Conservation (phyloP, 345 rosid species). For the Euphorbia lathyris region DNA sequence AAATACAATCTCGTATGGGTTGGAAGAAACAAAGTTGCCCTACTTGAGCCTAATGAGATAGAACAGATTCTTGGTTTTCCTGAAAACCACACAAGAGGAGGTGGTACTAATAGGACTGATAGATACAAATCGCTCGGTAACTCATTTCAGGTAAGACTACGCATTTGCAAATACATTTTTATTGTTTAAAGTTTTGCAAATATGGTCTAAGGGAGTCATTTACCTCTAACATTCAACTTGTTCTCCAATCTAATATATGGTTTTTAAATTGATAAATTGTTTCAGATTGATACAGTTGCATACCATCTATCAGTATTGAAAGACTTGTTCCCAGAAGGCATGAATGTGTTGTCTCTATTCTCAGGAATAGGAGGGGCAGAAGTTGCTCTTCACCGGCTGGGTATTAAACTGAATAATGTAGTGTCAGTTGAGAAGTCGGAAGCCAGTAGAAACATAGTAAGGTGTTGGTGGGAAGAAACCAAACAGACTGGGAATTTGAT, state of each 20-base stretch:
- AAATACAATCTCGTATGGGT: constrained; percentile 96
- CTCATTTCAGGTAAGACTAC: constrained; percentile 79
- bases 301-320: constrained; percentile 63
- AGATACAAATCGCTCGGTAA: constrained; percentile 86
- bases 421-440: constrained; percentile 75
- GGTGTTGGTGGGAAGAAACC: constrained; percentile 88
- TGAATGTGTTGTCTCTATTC: constrained; percentile 83
- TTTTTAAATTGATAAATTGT: too few species aligned
- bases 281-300: constrained; percentile 95
- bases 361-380: constrained; percentile 97
- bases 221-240: too few species aligned
- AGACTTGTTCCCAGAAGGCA: constrained; percentile 27
- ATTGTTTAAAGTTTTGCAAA: too few species aligned
- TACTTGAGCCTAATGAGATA: constrained; percentile 83
- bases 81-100: constrained; percentile 85
- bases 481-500: constrained; percentile 65
- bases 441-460: constrained; percentile 51
- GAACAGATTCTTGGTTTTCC: constrained; percentile 90
- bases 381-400: constrained; percentile 79
- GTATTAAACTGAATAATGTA: constrained; percentile 56
- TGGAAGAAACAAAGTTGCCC: constrained; percentile 77
- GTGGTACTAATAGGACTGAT: constrained; percentile 77
- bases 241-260: too few species aligned
- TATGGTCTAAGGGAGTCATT: too few species aligned
- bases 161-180: too few species aligned